Evolutionary conservation across 176 grass and related monocot species (phyloP).

Genomic region (Cenchrus americanus): DNA sequence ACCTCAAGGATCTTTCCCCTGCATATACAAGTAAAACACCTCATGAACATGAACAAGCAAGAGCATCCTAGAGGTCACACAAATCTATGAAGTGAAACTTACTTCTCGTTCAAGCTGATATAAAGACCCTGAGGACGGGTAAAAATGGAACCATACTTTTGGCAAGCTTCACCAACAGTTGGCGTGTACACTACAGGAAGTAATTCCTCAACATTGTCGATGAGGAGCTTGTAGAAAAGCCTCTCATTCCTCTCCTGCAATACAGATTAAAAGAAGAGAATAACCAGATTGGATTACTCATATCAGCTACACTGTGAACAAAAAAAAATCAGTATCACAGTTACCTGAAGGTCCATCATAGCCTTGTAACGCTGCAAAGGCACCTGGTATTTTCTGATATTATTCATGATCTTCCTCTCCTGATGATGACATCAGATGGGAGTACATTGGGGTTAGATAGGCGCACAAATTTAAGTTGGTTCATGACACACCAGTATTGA

Average conservation of each 20-base stretch:
- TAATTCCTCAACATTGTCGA: constrained; percentile 91
- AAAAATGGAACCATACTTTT: constrained; percentile 93
- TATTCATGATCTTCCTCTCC: constrained; percentile 95
- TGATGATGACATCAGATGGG: constrained; percentile 41
- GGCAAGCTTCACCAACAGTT: constrained; percentile 95
- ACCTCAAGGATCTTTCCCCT: constrained; percentile 93
- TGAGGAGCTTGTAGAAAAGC: constrained; percentile 93
- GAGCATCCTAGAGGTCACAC: neutral
- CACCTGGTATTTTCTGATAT: constrained; percentile 77
- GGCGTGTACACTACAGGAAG: constrained; percentile 97
- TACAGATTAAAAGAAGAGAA: constrained; percentile 27
- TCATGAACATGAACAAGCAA: constrained; percentile 26
- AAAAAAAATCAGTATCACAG: constrained; percentile 22
- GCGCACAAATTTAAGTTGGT: neutral
- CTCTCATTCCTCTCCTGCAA: constrained; percentile 92
- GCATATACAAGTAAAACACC: constrained; percentile 31
- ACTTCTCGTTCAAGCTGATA: constrained; percentile 97
- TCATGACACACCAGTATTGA: neutral
- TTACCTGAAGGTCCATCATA: constrained; percentile 93
- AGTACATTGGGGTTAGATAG: constrained; percentile 14
- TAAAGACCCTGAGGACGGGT: constrained; percentile 82
- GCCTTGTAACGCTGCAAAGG: constrained; percentile 87
- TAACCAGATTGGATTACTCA: neutral
- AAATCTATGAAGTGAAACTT: constrained; percentile 24
- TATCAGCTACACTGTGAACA: constrained; percentile 28